A percentile compares a stretch with the other conserved stretches of the same genome.
These are phyloP conservation scores for Aspergillus persii DNA, from an alignment of 2,329 filamentous ascomycete species.

Conservation along the genomic window DNA sequence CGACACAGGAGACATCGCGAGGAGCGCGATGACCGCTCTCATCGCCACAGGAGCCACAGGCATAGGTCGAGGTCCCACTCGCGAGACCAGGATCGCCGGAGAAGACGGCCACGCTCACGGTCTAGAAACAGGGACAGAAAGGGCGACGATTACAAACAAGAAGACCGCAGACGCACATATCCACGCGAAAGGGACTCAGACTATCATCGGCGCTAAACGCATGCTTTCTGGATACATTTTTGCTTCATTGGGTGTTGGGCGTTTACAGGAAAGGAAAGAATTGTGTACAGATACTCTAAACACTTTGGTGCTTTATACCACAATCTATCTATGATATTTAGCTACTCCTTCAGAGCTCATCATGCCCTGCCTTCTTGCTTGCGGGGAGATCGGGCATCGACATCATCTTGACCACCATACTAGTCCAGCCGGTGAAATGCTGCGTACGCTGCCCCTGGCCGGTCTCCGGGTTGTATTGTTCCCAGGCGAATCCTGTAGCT, in stretches of 20 bases:
- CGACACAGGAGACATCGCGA: conserved; percentile 40
- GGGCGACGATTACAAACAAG: conserved; percentile 22
- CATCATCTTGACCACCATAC: conserved; percentile 96
- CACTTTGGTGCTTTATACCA: conserved; percentile 6
- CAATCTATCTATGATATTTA: conserved; percentile 10
- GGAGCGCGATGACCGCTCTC: conserved; percentile 32
- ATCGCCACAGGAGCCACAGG: conserved; percentile 32
- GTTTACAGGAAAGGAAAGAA: conserved; percentile 10
- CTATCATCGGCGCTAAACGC: conserved; percentile 25
- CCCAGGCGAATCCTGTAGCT: conserved; percentile 94
- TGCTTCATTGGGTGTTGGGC: conserved; percentile 1
- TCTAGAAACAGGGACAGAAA: conserved; percentile 30
- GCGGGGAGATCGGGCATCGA: conserved; percentile 71
- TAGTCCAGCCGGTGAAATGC: conserved; percentile 99
- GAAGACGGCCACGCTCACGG: conserved; percentile 27
- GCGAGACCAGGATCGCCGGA: conserved; percentile 24
- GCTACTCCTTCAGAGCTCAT: conserved; percentile 46
- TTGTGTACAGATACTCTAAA: conserved; percentile 11
- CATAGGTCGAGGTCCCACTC: conserved; percentile 31
- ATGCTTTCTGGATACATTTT: too few species aligned
- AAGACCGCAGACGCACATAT: conserved; percentile 26
- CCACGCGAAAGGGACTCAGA: conserved; percentile 28
- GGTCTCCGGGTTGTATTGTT: conserved; percentile 94
- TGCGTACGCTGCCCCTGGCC: conserved; percentile 92
- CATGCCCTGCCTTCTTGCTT: conserved; percentile 35